Evolutionary conservation across 164 flowering plant genomes (phyloP).

Genomic region (Chimonanthus praecox): DNA sequence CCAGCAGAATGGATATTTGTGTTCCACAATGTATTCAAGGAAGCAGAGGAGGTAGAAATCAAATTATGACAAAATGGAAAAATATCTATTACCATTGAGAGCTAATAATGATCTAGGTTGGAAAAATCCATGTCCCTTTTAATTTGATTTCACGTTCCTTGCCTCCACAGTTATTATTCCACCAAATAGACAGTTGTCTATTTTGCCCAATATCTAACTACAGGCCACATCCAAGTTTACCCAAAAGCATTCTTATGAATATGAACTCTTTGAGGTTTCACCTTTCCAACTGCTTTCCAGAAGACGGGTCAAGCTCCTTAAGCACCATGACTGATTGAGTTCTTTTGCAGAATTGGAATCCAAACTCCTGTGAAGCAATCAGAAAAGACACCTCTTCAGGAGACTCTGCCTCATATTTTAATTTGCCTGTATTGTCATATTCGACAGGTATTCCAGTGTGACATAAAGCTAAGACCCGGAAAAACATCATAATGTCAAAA

Average conservation of each 20-base stretch:
- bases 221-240: neutral
- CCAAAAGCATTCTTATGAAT: neutral
- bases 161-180: neutral
- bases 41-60: neutral
- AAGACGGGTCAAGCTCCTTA: conserved; percentile 34
- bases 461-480: conserved; percentile 54
- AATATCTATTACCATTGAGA: neutral
- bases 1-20: neutral
- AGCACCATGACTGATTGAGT: conserved; percentile 45
- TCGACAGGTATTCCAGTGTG: conserved; percentile 68
- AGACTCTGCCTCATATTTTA: conserved; percentile 76
- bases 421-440: conserved; percentile 43
- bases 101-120: neutral
- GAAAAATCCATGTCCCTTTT: neutral
- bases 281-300: conserved; percentile 37
- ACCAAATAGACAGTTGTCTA: neutral
- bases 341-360: conserved; percentile 58
- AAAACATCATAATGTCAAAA: conserved; percentile 36
- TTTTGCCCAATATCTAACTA: neutral
- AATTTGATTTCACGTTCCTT: neutral
- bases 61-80: neutral
- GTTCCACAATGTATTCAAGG: neutral
- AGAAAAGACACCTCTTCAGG: conserved; percentile 83
- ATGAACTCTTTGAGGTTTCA: conserved; percentile 7
- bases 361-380: conserved; percentile 68